Evolutionary conservation across 495 filamentous ascomycete genomes (phyloP).

Genomic region (Chaetomium tenue): DNA sequence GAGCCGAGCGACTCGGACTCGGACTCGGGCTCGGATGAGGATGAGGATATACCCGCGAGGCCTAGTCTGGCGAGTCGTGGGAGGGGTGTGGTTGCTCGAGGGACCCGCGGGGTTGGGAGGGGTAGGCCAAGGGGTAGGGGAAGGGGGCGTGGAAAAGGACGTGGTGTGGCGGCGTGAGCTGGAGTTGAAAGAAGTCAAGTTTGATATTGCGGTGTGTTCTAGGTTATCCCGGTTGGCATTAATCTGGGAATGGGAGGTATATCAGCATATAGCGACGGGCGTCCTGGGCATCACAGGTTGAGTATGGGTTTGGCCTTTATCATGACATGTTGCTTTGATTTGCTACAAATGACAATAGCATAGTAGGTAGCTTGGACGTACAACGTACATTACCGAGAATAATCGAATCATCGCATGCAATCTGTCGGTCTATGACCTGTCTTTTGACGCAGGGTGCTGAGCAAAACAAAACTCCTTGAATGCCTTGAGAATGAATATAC

Average conservation of each 20-base stretch:
- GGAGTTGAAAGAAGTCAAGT: no score
- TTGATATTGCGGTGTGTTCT: background rate
- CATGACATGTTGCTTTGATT: no score
- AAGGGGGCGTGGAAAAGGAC: background rate
- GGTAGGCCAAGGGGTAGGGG: slow-evolving; percentile 16
- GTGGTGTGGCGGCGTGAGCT: background rate
- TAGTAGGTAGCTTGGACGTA: no score
- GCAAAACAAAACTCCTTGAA: background rate
- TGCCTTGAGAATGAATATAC: background rate
- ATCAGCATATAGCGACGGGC: no score
- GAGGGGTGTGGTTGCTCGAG: background rate
- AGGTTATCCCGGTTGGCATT: background rate
- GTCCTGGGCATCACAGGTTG: background rate
- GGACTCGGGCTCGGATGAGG: no score
- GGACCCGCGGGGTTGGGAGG: slow-evolving; percentile 4
- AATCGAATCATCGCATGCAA: background rate
- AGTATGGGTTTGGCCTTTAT: background rate
- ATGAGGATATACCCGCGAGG: slow-evolving; percentile 38
- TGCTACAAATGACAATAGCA: no score
- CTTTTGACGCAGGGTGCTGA: background rate
- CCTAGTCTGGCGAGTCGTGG: slow-evolving; percentile 4
- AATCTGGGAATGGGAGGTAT: background rate
- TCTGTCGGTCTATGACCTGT: background rate
- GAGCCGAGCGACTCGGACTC: slow-evolving; percentile 27
- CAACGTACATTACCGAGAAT: background rate